phyloP scores from a whole-genome alignment of 768 basidiomycete species.

The Heimioporus sp. region DNA sequence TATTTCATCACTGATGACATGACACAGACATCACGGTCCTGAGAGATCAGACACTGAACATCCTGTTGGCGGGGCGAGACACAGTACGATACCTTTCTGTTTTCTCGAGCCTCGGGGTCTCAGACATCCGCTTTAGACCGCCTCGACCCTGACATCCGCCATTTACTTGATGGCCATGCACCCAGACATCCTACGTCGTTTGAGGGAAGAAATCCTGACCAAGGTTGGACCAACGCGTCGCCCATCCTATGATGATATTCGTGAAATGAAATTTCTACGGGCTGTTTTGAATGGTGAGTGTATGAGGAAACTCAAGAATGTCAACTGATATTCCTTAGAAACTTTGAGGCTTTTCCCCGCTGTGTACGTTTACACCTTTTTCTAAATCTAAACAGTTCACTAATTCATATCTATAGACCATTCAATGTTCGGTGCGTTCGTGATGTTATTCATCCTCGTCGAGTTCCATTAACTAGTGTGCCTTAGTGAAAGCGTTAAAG shows the following conservation, averaged over 20 bases:
- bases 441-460: background rate
- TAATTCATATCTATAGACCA: too few species aligned
- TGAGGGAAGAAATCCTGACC: slow-evolving; percentile 43
- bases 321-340: too few species aligned
- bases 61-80: slow-evolving; percentile 45
- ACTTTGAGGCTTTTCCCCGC: slow-evolving; percentile 34
- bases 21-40: slow-evolving; percentile 31
- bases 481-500: slow-evolving; percentile 18
- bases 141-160: slow-evolving; percentile 42
- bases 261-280: slow-evolving; percentile 42
- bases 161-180: slow-evolving; percentile 47
- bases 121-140: slow-evolving; percentile 39
- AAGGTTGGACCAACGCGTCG: slow-evolving; percentile 33
- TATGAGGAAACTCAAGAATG: too few species aligned
- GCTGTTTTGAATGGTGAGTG: slow-evolving; percentile 45
- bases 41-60: slow-evolving; percentile 42
- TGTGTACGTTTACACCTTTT: slow-evolving; percentile 26
- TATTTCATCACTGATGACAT: background rate
- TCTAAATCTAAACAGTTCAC: too few species aligned
- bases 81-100: too few species aligned
- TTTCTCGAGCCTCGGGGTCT: too few species aligned
- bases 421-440: slow-evolving; percentile 31
- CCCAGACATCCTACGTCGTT: slow-evolving; percentile 36
- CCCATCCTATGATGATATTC: slow-evolving; percentile 43
- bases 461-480: background rate